Percentiles rank a stretch among this genome's conserved stretches.
Evolutionary conservation across 2,329 filamentous ascomycete species (phyloP).

Genomic region (Cladophialophora psammophila): DNA sequence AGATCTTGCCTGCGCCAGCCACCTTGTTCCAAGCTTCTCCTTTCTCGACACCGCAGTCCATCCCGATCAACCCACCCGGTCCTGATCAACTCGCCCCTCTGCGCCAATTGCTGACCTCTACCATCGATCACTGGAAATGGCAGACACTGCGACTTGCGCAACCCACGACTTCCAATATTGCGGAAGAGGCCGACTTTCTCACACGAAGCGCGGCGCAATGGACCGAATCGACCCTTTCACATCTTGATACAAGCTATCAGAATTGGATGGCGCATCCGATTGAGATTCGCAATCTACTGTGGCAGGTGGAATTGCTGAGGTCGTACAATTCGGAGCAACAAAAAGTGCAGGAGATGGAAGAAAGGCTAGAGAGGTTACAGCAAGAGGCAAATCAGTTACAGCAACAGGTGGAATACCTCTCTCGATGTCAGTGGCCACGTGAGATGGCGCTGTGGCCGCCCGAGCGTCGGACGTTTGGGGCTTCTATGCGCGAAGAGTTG

Average conservation of each 20-base stretch:
- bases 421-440: constrained; percentile 57
- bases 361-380: constrained; percentile 53
- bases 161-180: constrained; percentile 34
- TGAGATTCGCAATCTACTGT: constrained; percentile 55
- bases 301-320: constrained; percentile 57
- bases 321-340: constrained; percentile 56
- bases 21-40: constrained; percentile 79
- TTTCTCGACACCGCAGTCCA: constrained; percentile 78
- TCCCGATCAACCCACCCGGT: constrained; percentile 79
- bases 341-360: constrained; percentile 53
- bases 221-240: constrained; percentile 73
- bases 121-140: constrained; percentile 71
- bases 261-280: constrained; percentile 74
- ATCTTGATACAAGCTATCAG: constrained; percentile 77
- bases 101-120: constrained; percentile 68
- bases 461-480: constrained; percentile 50
- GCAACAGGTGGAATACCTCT: constrained; percentile 55
- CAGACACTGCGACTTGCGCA: constrained; percentile 46
- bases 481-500: constrained; percentile 33
- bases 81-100: constrained; percentile 77
- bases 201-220: constrained; percentile 53
- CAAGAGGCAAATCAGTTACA: constrained; percentile 59
- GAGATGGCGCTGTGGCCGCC: constrained; percentile 59
- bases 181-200: constrained; percentile 49
- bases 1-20: constrained; percentile 78